Evolutionary conservation across 1,139 yeast species (phyloP), one percentile per base, ranked within the genome.

Genomic region (Geotrichum bryndzae): DNA sequence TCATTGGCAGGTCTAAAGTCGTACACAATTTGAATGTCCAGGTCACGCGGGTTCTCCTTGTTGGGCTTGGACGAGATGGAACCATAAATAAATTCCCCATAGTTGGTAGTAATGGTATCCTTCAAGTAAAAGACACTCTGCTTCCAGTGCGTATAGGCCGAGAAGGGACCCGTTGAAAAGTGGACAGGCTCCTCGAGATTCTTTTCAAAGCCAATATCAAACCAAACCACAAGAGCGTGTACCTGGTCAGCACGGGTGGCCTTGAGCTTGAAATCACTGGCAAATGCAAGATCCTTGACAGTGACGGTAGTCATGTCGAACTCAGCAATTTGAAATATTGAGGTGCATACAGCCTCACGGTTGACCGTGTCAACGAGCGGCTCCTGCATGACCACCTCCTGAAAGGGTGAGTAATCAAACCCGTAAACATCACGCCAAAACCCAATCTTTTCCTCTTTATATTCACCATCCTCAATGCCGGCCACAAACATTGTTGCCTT

Each of bases 351-450:
- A n/a, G 92, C 79, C 65, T 82, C 80, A 73, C 88, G 83, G 67
- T 94, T 91, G 63, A 95, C 98, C 29, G 88, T 88, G 73, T 94
- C 99, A 57, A 94, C 98, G 68, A 94, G 82, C 33, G 99, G 99
- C 75, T 95, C 99, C 61, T 85, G 83, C 87, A 90, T 87, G 59
- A 96, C 96, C 62, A 87, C 77, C 60, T 86, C 83, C 66, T 82
- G 78, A 70, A 84, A 83, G 48, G 87, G 87, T 57, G 96, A 80
- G 78, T 90, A 94, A 75, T 95, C 97, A 73, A 94, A 94, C 7
- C 99, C 99, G 70, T 94, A 94, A 46, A 94, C 97, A 72, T 92
- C 92, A 74, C 90, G 91, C 99, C 99, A 94, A 78, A 86, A 95
- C 69, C 88, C 89, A 68, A 94, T 85, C 73, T 94, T 94, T 72